phyloP scores from a whole-genome alignment of 306 rosid species.

The Ormosia emarginata region DNA sequence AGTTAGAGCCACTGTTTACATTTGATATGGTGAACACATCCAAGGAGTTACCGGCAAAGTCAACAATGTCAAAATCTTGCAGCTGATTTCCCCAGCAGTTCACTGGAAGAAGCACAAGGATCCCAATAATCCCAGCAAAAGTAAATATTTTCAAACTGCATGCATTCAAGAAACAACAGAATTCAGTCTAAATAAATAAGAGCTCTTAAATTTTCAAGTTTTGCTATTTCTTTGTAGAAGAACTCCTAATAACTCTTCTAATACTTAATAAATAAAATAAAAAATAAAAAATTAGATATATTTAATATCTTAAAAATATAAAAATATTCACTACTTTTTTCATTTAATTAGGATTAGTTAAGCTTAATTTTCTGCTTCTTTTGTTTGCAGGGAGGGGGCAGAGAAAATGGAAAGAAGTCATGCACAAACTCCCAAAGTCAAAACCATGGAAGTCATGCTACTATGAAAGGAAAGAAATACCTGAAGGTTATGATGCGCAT shows the following conservation, averaged over 20 bases:
- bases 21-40: constrained; percentile 44
- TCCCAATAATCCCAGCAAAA: constrained; percentile 80
- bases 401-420: background rate
- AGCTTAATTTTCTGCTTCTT: background rate
- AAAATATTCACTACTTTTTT: too few species aligned
- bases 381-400: background rate
- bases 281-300: too few species aligned
- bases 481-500: constrained; percentile 66
- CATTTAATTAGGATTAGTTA: too few species aligned
- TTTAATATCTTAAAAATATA: too few species aligned
- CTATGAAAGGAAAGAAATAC: constrained; percentile 24
- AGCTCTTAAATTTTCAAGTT: background rate
- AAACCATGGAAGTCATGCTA: background rate
- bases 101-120: constrained; percentile 82
- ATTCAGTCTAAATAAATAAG: constrained; percentile 3
- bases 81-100: constrained; percentile 73
- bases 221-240: background rate
- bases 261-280: background rate
- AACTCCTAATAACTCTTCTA: too few species aligned
- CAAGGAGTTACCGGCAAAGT: constrained; percentile 30
- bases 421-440: too few species aligned
- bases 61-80: constrained; percentile 13
- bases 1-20: constrained; percentile 32
- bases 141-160: constrained; percentile 59
- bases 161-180: constrained; percentile 35